A percentile compares a stretch with the other conserved stretches of the same genome.
Evolutionary conservation across 2,329 filamentous ascomycete species (phyloP).

Genomic region (Aureobasidium sp.): DNA sequence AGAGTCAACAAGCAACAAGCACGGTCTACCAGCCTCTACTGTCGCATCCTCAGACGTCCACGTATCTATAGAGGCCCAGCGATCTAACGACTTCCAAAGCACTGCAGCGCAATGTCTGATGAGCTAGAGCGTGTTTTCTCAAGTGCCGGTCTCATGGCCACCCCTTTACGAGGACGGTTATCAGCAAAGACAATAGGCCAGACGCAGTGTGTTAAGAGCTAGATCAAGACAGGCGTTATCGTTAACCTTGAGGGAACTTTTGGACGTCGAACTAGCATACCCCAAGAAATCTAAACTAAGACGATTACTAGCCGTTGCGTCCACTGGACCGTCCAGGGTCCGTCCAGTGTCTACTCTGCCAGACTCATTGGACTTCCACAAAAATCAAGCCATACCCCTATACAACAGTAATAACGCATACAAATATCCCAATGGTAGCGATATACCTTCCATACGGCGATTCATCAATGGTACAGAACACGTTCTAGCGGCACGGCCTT

Average conservation of each 20-base stretch:
- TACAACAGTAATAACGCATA: neutral
- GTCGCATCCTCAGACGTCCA: too few species aligned
- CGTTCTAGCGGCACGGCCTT: neutral
- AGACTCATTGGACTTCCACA: slow-evolving; percentile 1
- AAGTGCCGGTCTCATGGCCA: neutral
- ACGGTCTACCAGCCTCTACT: too few species aligned
- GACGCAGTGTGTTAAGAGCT: slow-evolving; percentile 1
- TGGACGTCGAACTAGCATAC: neutral
- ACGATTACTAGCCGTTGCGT: too few species aligned
- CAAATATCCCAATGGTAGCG: neutral
- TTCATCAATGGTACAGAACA: neutral
- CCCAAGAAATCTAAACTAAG: neutral
- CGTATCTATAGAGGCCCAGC: too few species aligned
- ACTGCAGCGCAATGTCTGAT: too few species aligned
- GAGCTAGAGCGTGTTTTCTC: neutral
- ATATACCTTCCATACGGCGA: neutral
- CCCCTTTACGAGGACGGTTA: neutral
- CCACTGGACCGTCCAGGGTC: neutral
- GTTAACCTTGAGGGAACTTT: neutral
- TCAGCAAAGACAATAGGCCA: neutral
- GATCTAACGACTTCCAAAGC: too few species aligned
- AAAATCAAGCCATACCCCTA: neutral
- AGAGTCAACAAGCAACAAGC: too few species aligned
- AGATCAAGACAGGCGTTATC: neutral
- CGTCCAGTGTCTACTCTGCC: too few species aligned